Base-by-base conservation (phyloP, 352 stramenopile species). In the Pythium rishiriense region DNA sequence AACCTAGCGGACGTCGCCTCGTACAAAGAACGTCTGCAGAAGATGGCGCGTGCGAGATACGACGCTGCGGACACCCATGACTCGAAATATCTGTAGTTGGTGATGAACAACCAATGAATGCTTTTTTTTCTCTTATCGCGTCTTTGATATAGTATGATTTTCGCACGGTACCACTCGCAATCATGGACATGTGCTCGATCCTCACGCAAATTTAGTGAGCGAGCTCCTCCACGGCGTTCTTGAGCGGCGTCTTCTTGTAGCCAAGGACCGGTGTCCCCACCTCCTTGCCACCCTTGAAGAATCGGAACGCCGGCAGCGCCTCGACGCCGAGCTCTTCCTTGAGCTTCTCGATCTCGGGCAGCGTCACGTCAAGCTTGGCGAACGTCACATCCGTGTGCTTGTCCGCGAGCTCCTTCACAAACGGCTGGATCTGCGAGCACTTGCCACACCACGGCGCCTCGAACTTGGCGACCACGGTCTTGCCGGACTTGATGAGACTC, bases 371-470 rank as follows among this genome's bases (percentile, higher is more conserved):
- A 47, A 92, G 56, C 74, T 90, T 91, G 14, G 81, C 83, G 66
- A 95, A 95, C 64, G 73, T 87, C 68, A 93, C 75, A 25, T 88
- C 79, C 48, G 70, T 62, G 68, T 91, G 67, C 50, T 87, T 81
- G 33, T 73, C 74, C 0, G 86, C 84, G 42, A 95, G 75, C 41
- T 89, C 81, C 62, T 79, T 60, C 28, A 93, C 78, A 58, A 88
- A 90, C 24, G 83, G 83, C 55, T 84, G 77, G 64, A 95, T 95
- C 77, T 95, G 83, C 49, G 74, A 57, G 66, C 86, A 95, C 72
- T 95, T 95, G 70, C 86, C 86, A 61, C 86, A 95, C 86, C 86
- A 95, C 17, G 86, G 86, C n/a, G 84, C 86, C 71, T 87, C 86
- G 39, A 95, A 95, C 60, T 95, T 83, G 43, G 80, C 84, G 22